phyloP scores from a whole-genome alignment of 768 basidiomycete species.

The Xerocomellus chrysenteron region DNA sequence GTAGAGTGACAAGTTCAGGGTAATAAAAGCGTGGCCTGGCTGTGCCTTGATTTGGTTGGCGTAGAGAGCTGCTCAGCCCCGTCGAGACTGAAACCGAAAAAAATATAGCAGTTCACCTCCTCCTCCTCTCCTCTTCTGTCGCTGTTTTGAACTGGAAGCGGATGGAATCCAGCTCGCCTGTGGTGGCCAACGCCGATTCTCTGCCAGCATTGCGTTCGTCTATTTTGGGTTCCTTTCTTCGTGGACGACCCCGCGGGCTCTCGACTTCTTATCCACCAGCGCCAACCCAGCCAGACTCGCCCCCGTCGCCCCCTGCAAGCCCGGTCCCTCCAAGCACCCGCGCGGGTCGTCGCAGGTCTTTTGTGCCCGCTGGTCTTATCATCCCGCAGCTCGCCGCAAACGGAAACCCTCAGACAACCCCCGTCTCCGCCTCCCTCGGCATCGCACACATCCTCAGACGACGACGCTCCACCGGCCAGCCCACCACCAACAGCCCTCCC shows the following conservation, averaged over 20 bases:
- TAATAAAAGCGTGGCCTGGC: neutral
- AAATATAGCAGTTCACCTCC: neutral
- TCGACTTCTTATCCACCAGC: constrained; percentile 52
- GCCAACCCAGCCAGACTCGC: constrained; percentile 27
- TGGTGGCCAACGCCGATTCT: constrained; percentile 22
- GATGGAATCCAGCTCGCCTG: constrained; percentile 13
- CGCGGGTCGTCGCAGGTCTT: constrained; percentile 39
- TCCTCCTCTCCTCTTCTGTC: neutral
- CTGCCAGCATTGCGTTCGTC: constrained; percentile 46
- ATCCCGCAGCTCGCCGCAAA: constrained; percentile 36
- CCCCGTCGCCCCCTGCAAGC: constrained; percentile 46
- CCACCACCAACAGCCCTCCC: constrained; percentile 31
- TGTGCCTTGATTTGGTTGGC: constrained; percentile 3
- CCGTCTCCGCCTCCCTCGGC: constrained; percentile 36
- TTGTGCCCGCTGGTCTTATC: constrained; percentile 37
- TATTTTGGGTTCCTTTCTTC: constrained; percentile 72
- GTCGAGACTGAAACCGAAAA: constrained; percentile 16
- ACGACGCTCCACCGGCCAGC: constrained; percentile 61
- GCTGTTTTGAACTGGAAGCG: neutral
- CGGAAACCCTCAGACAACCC: constrained; percentile 25
- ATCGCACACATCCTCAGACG: constrained; percentile 65
- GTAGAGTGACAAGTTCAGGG: too few relatives aligned
- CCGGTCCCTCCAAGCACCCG: constrained; percentile 35
- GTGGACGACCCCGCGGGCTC: constrained; percentile 64
- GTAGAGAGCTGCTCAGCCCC: constrained; percentile 9